These are phyloP conservation scores for Lablab purpureus DNA, from an alignment of 306 rosid species.

Conservation along the genomic window DNA sequence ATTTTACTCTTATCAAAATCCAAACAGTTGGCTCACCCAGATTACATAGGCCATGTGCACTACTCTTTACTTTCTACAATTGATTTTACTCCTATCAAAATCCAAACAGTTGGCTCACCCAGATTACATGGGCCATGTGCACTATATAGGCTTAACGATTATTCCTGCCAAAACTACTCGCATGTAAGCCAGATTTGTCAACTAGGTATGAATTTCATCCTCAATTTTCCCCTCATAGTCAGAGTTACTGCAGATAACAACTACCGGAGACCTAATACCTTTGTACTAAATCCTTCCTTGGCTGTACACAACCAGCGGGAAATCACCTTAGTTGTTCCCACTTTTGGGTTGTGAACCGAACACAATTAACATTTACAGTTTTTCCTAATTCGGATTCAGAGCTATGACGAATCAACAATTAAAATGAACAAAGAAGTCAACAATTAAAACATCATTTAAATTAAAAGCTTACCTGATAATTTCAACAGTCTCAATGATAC, in stretches of 20 bases:
- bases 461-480: conserved; percentile 60
- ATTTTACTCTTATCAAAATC: no score
- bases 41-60: no score
- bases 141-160: not conserved
- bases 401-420: not conserved
- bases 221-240: no score
- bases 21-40: no score
- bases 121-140: not conserved
- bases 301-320: not conserved
- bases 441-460: not conserved
- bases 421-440: conserved; percentile 21
- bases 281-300: not conserved
- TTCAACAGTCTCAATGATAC: conserved; percentile 72
- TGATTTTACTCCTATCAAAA: no score
- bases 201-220: not conserved
- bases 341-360: not conserved
- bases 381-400: not conserved
- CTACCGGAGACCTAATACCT: not conserved
- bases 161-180: not conserved
- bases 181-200: no score
- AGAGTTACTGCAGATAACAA: no score
- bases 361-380: no score
- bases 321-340: not conserved
- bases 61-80: no score
- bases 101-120: no score